Evolutionary conservation across 257 asterid genomes (phyloP).

Genomic region (Fraxinus anomala): DNA sequence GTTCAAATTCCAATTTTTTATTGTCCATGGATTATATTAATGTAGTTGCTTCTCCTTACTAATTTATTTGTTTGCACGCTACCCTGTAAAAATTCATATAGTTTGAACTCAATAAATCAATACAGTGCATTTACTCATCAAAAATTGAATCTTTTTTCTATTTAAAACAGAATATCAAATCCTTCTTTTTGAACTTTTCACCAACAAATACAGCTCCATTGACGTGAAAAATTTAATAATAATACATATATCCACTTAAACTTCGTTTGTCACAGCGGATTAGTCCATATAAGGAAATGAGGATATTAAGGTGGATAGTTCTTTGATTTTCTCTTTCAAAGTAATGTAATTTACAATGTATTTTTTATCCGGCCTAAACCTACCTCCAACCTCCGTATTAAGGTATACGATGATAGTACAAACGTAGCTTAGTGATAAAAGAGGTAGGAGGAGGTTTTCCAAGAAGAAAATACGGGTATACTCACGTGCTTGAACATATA

Average conservation of each 20-base stretch:
- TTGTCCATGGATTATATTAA: not conserved
- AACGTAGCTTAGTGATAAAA: not conserved
- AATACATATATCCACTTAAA: not conserved
- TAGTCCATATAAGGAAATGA: too few relatives aligned
- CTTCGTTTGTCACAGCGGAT: too few relatives aligned
- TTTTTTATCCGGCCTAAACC: too few relatives aligned
- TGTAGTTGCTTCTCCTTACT: not conserved
- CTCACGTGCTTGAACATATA: not conserved
- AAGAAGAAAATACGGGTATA: not conserved
- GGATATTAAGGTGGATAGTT: too few relatives aligned
- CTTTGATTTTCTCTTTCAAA: too few relatives aligned
- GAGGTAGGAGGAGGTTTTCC: not conserved
- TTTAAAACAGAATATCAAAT: not conserved
- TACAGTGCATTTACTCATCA: not conserved
- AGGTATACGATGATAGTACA: too few relatives aligned
- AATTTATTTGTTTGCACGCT: not conserved
- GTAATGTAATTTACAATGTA: too few relatives aligned
- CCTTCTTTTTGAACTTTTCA: not conserved
- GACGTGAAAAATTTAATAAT: not conserved
- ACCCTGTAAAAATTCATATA: not conserved
- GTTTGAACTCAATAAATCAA: not conserved
- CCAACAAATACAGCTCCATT: not conserved
- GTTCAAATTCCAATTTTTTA: not conserved
- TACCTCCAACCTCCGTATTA: too few relatives aligned
- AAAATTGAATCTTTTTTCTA: not conserved